A percentile compares a stretch with the other conserved stretches of the same genome.
Evolutionary conservation across 495 filamentous ascomycete genomes (phyloP).

Genomic region (Daldinia bambusicola): DNA sequence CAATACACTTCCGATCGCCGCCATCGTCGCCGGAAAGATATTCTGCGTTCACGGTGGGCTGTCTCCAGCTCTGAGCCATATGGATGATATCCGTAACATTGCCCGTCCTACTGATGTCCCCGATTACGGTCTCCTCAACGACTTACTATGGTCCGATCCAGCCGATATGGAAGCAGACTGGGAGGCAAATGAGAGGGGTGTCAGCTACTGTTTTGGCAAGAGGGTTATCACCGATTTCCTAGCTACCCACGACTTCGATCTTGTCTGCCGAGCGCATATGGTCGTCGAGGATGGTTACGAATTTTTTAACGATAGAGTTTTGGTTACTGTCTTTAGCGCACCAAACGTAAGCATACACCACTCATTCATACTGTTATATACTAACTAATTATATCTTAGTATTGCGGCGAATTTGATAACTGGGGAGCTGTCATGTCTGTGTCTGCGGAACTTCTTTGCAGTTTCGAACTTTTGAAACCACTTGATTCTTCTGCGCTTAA

Average conservation of each 20-base stretch:
- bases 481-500: conserved; percentile 97
- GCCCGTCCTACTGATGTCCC: conserved; percentile 96
- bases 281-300: conserved; percentile 99
- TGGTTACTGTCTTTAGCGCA: conserved; percentile 97
- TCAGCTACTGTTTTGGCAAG: conserved; percentile 99
- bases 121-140: conserved; percentile 95
- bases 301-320: conserved; percentile 94
- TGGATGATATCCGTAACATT: conserved; percentile 98
- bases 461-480: conserved; percentile 96
- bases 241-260: conserved; percentile 92
- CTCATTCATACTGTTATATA: conserved; percentile 16
- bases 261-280: conserved; percentile 98
- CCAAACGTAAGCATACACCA: conserved; percentile 77
- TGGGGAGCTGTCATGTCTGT: conserved; percentile 99
- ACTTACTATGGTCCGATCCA: conserved; percentile 97
- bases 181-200: conserved; percentile 96
- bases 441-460: conserved; percentile 90
- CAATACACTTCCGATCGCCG: conserved; percentile 93
- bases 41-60: conserved; percentile 98
- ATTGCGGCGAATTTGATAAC: conserved; percentile 99
- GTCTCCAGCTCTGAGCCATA: conserved; percentile 90
- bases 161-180: conserved; percentile 98
- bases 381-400: conserved; percentile 62
- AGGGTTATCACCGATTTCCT: conserved; percentile 98
- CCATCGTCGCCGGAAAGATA: conserved; percentile 97